Percentiles rank a stretch among this genome's conserved stretches.
Conservation (phyloP, 164 flowering plant species). For the Protea cynaroides region DNA sequence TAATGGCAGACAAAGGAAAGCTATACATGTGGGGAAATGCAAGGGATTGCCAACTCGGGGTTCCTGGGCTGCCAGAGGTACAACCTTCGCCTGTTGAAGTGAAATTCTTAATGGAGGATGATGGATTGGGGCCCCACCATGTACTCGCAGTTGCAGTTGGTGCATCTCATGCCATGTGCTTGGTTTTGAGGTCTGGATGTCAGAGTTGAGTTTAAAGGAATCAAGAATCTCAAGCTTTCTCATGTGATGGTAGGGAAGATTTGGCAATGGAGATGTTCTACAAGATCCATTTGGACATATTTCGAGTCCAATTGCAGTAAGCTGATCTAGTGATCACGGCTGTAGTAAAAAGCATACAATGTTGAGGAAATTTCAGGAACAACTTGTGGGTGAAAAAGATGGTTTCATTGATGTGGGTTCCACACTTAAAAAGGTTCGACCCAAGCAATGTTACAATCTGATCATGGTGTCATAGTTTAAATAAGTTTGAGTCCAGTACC, state of each 20-base stretch:
- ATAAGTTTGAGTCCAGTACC: too few species aligned
- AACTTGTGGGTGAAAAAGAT: background rate
- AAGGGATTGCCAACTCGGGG: slow-evolving; percentile 75
- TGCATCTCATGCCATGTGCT: slow-evolving; percentile 87
- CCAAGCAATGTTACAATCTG: background rate
- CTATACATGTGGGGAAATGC: slow-evolving; percentile 93
- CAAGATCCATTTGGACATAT: background rate
- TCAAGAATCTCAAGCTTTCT: background rate
- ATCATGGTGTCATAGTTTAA: background rate
- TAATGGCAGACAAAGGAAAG: slow-evolving; percentile 60
- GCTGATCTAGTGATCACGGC: background rate
- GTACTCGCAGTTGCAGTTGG: slow-evolving; percentile 72
- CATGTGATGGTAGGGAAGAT: background rate
- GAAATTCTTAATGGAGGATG: slow-evolving; percentile 65
- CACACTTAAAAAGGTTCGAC: too few species aligned
- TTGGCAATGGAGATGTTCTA: too few species aligned
- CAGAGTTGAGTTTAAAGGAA: background rate
- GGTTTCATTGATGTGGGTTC: background rate
- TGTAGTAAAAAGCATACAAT: background rate
- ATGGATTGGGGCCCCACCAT: slow-evolving; percentile 48
- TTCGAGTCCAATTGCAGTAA: background rate
- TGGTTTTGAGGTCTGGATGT: slow-evolving; percentile 41
- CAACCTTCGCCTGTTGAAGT: slow-evolving; percentile 68
- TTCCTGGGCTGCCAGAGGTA: slow-evolving; percentile 78
- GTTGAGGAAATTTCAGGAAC: background rate